Evolutionary conservation across 805 yeast genomes (phyloP).

Genomic region (Candida hungchunana): DNA sequence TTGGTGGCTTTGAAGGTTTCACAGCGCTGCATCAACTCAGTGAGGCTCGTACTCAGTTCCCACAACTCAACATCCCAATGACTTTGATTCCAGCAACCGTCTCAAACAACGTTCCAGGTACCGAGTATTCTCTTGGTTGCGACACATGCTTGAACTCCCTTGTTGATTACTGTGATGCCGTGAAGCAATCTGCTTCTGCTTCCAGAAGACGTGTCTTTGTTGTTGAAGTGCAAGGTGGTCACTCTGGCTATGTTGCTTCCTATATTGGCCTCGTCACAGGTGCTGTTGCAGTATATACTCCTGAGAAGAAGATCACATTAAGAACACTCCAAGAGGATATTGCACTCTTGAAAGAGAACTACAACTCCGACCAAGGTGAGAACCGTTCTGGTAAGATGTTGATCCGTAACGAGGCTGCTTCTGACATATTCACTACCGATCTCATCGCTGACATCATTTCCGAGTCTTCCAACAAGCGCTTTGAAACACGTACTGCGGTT

Average conservation of each 20-base stretch:
- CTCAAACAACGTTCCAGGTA: constrained; percentile 98
- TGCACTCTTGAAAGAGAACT: constrained; percentile 32
- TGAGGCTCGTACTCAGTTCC: constrained; percentile 71
- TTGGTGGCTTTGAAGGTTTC: constrained; percentile 98
- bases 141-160: constrained; percentile 94
- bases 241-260: constrained; percentile 90
- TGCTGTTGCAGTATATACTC: constrained; percentile 38
- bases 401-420: constrained; percentile 79
- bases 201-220: constrained; percentile 92
- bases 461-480: constrained; percentile 69
- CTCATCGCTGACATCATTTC: constrained; percentile 79
- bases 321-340: constrained; percentile 66
- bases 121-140: constrained; percentile 91
- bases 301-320: constrained; percentile 54
- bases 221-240: constrained; percentile 97
- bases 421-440: constrained; percentile 76
- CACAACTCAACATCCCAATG: constrained; percentile 93
- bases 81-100: constrained; percentile 92
- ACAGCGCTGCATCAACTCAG: constrained; percentile 77
- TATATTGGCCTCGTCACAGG: constrained; percentile 83
- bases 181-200: constrained; percentile 95
- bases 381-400: constrained; percentile 36
- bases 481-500: constrained; percentile 89
- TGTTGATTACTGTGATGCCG: constrained; percentile 89
- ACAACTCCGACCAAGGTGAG: constrained; percentile 7